Evolutionary conservation across 2,329 filamentous ascomycete genomes (phyloP).

Genomic region (Diplodia seriata): DNA sequence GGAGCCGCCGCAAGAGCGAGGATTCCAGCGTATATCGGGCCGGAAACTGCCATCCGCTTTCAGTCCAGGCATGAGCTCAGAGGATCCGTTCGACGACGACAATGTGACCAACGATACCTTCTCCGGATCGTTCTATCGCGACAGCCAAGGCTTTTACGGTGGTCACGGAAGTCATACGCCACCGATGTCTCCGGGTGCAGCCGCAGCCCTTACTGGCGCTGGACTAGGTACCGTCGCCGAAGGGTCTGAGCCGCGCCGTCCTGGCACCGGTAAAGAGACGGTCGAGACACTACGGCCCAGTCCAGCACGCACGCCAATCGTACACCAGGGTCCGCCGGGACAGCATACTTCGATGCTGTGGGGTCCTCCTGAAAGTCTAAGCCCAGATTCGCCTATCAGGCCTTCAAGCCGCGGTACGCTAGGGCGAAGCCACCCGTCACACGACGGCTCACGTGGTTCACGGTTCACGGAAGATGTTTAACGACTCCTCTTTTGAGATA

Average conservation of each 20-base stretch:
- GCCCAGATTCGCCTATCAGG: constrained; percentile 48
- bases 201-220: constrained; percentile 17
- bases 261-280: constrained; percentile 23
- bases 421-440: constrained; percentile 53
- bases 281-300: constrained; percentile 54
- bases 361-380: constrained; percentile 37
- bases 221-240: constrained; percentile 37
- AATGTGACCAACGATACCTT: constrained; percentile 43
- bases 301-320: constrained; percentile 68
- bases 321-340: constrained; percentile 52
- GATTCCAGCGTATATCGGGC: constrained; percentile 56
- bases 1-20: constrained; percentile 44
- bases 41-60: constrained; percentile 58
- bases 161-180: constrained; percentile 41
- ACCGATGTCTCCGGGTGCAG: constrained; percentile 31
- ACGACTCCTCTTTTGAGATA: constrained; percentile 34
- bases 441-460: constrained; percentile 55
- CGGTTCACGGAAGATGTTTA: constrained; percentile 57
- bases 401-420: constrained; percentile 43
- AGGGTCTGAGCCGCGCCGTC: constrained; percentile 35
- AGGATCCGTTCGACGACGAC: constrained; percentile 35
- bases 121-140: constrained; percentile 53
- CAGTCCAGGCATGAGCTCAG: constrained; percentile 56
- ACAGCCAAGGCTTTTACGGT: constrained; percentile 53
- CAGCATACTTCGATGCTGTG: constrained; percentile 33